A percentile compares a stretch with the other conserved stretches of the same genome.
phyloP scores from a whole-genome alignment of 2,329 filamentous ascomycete species.

The Fusarium sp. region DNA sequence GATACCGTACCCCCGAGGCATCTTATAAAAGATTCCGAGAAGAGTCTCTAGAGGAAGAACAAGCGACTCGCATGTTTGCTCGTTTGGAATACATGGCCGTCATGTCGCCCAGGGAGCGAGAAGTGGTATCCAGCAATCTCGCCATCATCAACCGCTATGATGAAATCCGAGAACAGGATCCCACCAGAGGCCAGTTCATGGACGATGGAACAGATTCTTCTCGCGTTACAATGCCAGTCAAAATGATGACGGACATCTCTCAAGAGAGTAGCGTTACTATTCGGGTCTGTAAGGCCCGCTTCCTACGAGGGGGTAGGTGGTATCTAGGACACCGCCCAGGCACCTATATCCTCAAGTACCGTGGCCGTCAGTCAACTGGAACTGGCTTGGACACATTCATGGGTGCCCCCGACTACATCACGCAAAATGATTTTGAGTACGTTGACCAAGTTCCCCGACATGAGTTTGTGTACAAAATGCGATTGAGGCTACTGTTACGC shows the following conservation, averaged over 20 bases:
- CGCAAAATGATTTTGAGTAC: conserved; percentile 3
- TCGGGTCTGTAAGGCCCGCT: background rate
- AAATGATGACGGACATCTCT: rapidly evolving
- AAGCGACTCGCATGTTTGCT: background rate
- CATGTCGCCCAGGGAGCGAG: background rate
- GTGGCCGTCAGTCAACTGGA: background rate
- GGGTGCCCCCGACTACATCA: background rate
- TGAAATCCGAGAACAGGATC: rapidly evolving
- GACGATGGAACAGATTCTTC: background rate
- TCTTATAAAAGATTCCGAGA: too few species aligned
- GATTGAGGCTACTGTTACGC: background rate
- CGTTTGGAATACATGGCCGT: background rate
- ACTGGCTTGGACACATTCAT: background rate
- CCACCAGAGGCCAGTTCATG: background rate
- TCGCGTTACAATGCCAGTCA: background rate
- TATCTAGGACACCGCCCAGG: conserved; percentile 47
- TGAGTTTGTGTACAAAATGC: background rate
- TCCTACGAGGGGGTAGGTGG: background rate
- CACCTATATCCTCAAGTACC: conserved; percentile 48
- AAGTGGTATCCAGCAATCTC: background rate
- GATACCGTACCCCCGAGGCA: background rate
- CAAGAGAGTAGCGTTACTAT: background rate
- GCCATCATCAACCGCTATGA: background rate
- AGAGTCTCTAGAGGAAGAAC: background rate
- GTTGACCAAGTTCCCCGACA: conserved; percentile 22